A percentile compares a stretch with the other conserved stretches of the same genome.
These are phyloP conservation scores for Penicillium pancosmium DNA, from an alignment of 495 filamentous ascomycete species.

Conservation along the genomic window DNA sequence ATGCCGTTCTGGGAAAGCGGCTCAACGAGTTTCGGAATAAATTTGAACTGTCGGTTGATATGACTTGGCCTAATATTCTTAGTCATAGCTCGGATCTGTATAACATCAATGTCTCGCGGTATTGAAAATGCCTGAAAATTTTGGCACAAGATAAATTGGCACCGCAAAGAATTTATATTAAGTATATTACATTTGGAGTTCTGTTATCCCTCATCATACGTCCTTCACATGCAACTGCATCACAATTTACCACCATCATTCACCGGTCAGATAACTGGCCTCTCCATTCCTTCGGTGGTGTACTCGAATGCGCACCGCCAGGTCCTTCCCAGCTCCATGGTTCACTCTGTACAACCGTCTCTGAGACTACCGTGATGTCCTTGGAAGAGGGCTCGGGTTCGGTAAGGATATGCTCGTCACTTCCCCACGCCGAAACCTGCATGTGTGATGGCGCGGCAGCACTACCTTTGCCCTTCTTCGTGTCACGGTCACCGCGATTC, in stretches of 20 bases:
- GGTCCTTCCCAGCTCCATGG: slow-evolving; percentile 13
- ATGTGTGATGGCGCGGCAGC: slow-evolving; percentile 15
- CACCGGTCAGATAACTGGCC: slow-evolving; percentile 5
- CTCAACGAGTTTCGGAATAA: too few species aligned
- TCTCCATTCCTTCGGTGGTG: slow-evolving; percentile 22
- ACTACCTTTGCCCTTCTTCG: slow-evolving; percentile 20
- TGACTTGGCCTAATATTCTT: too few species aligned
- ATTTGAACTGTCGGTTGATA: too few species aligned
- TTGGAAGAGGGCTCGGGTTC: slow-evolving; percentile 14
- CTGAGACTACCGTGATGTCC: slow-evolving; percentile 37
- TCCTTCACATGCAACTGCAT: neutral
- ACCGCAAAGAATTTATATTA: too few species aligned
- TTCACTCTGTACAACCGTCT: slow-evolving; percentile 35
- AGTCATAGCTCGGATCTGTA: too few species aligned
- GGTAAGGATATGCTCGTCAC: slow-evolving; percentile 35
- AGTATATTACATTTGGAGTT: too few species aligned
- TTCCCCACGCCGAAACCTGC: slow-evolving; percentile 30
- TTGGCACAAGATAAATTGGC: too few species aligned
- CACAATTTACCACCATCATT: neutral
- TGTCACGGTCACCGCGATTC: slow-evolving; percentile 10
- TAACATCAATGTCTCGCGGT: too few species aligned
- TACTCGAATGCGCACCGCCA: neutral
- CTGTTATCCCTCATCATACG: too few species aligned
- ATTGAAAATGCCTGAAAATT: too few species aligned
- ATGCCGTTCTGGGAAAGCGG: too few species aligned